phyloP scores from a whole-genome alignment of 2,329 filamentous ascomycete species.

The Alternaria panax region DNA sequence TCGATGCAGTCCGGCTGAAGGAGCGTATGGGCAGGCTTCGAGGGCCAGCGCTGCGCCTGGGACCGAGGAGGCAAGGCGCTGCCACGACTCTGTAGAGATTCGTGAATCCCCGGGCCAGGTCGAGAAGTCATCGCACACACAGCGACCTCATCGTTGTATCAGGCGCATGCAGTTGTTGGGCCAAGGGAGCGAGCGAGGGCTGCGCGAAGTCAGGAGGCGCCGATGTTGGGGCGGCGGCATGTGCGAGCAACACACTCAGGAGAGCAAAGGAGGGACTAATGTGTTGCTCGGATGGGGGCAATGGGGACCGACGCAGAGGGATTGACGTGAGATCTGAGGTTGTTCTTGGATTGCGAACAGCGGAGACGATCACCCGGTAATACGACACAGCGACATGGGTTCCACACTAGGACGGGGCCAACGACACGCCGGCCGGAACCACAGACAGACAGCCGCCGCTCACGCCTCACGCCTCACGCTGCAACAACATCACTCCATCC shows the following conservation, averaged over 20 bases:
- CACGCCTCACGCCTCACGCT: conserved; percentile 6
- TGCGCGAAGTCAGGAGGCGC: conserved; percentile 16
- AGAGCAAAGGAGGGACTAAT: conserved; percentile 4
- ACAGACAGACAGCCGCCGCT: conserved; percentile 5
- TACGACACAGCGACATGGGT: conserved; percentile 17
- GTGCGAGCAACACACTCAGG: conserved; percentile 17
- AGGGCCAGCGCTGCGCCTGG: conserved; percentile 39
- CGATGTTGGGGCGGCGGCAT: conserved; percentile 13
- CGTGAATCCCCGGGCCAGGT: conserved; percentile 51
- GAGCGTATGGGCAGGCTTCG: conserved; percentile 36
- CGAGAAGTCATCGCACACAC: conserved; percentile 54
- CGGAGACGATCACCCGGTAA: conserved; percentile 19
- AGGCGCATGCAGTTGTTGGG: conserved; percentile 36
- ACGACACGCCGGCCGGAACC: conserved; percentile 3
- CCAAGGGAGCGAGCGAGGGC: conserved; percentile 25
- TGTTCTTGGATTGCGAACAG: conserved; percentile 19
- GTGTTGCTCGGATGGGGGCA: conserved; percentile 17
- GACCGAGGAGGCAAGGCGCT: conserved; percentile 39
- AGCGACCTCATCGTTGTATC: conserved; percentile 50
- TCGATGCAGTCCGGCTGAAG: conserved; percentile 46
- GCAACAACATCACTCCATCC: conserved; percentile 24
- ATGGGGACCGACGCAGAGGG: neutral
- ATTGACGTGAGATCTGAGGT: conserved; percentile 19
- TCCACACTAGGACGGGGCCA: conserved; percentile 8
- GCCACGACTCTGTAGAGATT: conserved; percentile 48